Evolutionary conservation across 192 early-diverging fungal genomes (phyloP), one percentile per base, ranked within the genome.

Genomic region (Ambispora gerdemannii): DNA sequence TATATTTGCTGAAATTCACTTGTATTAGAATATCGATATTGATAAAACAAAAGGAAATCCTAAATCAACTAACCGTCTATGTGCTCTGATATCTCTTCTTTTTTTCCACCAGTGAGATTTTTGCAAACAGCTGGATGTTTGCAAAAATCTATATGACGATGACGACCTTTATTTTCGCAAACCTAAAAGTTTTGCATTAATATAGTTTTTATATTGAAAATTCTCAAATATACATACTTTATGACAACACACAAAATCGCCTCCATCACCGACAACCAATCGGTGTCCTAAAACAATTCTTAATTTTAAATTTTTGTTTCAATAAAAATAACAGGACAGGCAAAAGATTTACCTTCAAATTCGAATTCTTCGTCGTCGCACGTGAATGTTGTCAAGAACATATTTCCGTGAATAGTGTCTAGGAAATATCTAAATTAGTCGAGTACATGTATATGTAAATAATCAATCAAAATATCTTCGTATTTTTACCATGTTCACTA

Each of bases 101-200:
- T 50, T 7, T 17, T 38, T 43, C 1, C 13, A 11, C 25, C 25
- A 8, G 19, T 13, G 1, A 7, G 19, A 20, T 3, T 30, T 70
- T 70, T 70, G 55, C 68, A 67, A 28, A 25, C 20, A 22, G 20
- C 36, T 28, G 3, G 49, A 20, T 61, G 31, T 32, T 67, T 15
- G 17, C 72, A 73, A 31, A 69, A 73, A 69, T 73, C 72, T 28
- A 73, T 59, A 68, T 73, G 72, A 10, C 63, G 33, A 58, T 73
- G 72, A 10, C 63, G 17, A 3, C 53, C 65, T 67, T 24, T 24
- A 30, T 70, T 52, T 70, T 70, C 55, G 32, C 68, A 70, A 31
- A 51, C 27, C 55, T 32, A 15, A n/a, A 15, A 17, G n/a, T 25
- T 24, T 24, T 15, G 28, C 22, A 58, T 25, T 13, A 56, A 56